phyloP scores from a whole-genome alignment of 2,329 filamentous ascomycete genomes.

The Fusarium pseudocircinatum region DNA sequence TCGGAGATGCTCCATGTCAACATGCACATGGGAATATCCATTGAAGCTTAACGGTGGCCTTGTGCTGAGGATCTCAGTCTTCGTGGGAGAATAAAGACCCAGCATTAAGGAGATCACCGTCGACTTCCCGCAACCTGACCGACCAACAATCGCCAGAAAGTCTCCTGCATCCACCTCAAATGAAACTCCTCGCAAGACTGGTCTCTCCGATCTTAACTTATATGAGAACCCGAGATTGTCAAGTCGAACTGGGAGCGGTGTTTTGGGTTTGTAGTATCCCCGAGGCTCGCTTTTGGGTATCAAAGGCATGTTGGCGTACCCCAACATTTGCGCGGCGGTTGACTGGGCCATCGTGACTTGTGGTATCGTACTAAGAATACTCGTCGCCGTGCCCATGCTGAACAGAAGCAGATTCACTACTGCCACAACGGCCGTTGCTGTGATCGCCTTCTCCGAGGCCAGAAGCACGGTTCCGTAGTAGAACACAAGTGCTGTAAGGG shows the following conservation, averaged over 20 bases:
- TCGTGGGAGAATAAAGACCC: constrained; percentile 69
- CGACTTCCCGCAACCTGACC: constrained; percentile 91
- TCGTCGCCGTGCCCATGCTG: constrained; percentile 76
- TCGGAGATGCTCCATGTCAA: constrained; percentile 71
- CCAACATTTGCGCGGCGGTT: constrained; percentile 77
- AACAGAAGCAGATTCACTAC: constrained; percentile 88
- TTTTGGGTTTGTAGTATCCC: constrained; percentile 49
- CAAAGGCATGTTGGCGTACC: constrained; percentile 69
- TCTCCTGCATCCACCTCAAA: constrained; percentile 70
- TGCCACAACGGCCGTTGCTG: constrained; percentile 70
- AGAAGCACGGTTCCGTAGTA: constrained; percentile 80
- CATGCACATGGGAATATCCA: constrained; percentile 61
- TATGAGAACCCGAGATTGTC: constrained; percentile 75
- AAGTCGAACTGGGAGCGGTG: constrained; percentile 58
- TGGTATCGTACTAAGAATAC: constrained; percentile 78
- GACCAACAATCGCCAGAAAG: constrained; percentile 81
- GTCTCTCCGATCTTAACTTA: constrained; percentile 61
- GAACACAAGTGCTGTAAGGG: constrained; percentile 81
- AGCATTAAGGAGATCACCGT: constrained; percentile 81
- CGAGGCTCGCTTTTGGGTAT: constrained; percentile 65
- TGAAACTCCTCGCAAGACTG: constrained; percentile 71
- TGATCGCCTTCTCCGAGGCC: constrained; percentile 55
- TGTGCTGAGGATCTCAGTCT: background rate
- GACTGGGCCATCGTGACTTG: constrained; percentile 80
- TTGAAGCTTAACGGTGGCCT: constrained; percentile 64